phyloP scores from a whole-genome alignment of 495 filamentous ascomycete genomes.

The Cetradonia linearis region DNA sequence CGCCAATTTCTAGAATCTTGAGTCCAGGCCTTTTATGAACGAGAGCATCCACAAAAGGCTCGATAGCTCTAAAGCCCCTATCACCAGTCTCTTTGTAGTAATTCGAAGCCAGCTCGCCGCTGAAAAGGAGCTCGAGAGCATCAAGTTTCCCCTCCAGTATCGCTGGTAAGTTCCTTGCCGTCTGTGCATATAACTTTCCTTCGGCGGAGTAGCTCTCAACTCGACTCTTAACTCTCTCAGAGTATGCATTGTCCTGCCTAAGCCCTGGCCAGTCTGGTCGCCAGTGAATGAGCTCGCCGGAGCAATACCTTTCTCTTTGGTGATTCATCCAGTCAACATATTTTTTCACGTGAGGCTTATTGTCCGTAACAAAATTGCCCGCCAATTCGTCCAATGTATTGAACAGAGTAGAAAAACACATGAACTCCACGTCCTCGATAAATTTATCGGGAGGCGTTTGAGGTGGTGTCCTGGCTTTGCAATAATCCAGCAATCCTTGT shows the following conservation, averaged over 20 bases:
- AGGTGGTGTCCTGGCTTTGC: too few relatives aligned
- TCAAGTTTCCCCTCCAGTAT: not conserved
- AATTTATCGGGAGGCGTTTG: not conserved
- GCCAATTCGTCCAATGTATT: not conserved
- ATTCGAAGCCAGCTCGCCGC: not conserved
- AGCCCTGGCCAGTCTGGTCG: not conserved
- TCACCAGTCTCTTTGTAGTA: not conserved
- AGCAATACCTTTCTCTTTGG: not conserved
- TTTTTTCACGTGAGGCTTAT: not conserved
- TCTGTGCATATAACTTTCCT: not conserved
- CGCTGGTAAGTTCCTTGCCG: not conserved
- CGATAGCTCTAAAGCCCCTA: not conserved
- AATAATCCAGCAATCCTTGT: not conserved
- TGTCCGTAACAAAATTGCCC: not conserved
- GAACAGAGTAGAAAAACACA: not conserved
- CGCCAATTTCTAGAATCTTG: slow-evolving; percentile 16
- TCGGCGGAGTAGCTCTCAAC: not conserved
- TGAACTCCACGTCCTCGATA: not conserved
- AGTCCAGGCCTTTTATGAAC: slow-evolving; percentile 31
- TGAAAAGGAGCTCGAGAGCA: slow-evolving; percentile 1
- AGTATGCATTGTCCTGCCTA: not conserved
- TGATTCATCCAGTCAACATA: not conserved
- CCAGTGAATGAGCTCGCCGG: not conserved
- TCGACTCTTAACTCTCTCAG: not conserved
- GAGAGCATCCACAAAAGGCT: slow-evolving; percentile 19